Evolutionary conservation across 768 basidiomycete genomes (phyloP).

Genomic region (Tricholoma hemisulphureum): DNA sequence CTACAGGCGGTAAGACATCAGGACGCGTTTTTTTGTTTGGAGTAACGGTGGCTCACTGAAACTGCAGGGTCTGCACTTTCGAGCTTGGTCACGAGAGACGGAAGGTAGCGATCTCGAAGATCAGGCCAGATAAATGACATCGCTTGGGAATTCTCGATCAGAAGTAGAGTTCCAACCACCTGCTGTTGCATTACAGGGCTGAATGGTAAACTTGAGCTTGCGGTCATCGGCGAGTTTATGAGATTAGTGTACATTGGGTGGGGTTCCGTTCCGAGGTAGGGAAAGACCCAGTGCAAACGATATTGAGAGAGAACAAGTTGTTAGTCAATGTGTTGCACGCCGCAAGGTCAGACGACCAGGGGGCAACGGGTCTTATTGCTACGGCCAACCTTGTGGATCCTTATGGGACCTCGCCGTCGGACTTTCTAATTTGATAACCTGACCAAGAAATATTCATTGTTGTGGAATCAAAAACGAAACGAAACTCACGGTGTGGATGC

Average conservation of each 20-base stretch:
- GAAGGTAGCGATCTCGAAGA: constrained; percentile 47
- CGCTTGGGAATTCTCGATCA: constrained; percentile 55
- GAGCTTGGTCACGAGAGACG: constrained; percentile 41
- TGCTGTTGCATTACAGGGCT: constrained; percentile 27
- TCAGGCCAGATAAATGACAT: constrained; percentile 48
- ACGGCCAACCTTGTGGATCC: constrained; percentile 34
- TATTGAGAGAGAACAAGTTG: constrained; percentile 2
- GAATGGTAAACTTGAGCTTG: constrained; percentile 15
- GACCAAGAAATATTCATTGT: constrained; percentile 17
- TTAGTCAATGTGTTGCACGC: constrained; percentile 7
- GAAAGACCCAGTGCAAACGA: constrained; percentile 2
- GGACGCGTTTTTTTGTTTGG: neutral
- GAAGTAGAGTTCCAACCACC: constrained; percentile 41
- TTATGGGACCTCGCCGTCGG: constrained; percentile 39
- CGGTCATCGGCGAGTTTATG: neutral
- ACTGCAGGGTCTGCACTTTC: constrained; percentile 36
- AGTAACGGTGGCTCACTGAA: constrained; percentile 29
- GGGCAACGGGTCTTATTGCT: constrained; percentile 9
- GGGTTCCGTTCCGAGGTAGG: constrained; percentile 3
- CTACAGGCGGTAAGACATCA: constrained; percentile 27
- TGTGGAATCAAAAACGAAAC: constrained; percentile 8
- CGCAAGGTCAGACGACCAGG: constrained; percentile 7
- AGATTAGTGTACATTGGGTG: constrained; percentile 10
- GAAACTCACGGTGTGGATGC: constrained; percentile 14
- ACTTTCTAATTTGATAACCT: constrained; percentile 37